Evolutionary conservation across 2,329 filamentous ascomycete genomes (phyloP).

Genomic region (Neocatenulostroma microsporum): DNA sequence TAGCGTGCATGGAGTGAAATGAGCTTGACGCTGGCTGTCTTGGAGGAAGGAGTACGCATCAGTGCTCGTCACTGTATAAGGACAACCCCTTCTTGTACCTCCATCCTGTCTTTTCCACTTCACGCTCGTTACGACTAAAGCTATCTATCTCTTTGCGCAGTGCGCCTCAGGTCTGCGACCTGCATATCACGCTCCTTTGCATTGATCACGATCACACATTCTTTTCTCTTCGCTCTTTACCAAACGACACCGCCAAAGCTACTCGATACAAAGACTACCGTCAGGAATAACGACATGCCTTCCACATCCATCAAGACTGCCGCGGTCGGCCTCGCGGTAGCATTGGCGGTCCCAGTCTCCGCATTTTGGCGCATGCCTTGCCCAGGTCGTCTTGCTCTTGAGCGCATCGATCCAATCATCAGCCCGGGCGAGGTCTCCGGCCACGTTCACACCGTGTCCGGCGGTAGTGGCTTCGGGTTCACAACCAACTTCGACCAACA

Average conservation of each 20-base stretch:
- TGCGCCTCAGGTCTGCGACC: conserved; percentile 10
- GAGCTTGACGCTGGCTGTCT: conserved; percentile 1
- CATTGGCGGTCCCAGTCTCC: conserved; percentile 41
- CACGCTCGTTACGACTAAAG: neutral
- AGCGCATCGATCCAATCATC: conserved; percentile 61
- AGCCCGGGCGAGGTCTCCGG: conserved; percentile 49
- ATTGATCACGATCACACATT: conserved; percentile 2
- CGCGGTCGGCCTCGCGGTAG: conserved; percentile 19
- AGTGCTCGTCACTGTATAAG: too few species aligned
- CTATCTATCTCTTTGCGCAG: conserved; percentile 4
- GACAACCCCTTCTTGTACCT: too few species aligned
- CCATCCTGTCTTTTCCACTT: too few species aligned
- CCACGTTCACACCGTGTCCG: conserved; percentile 65
- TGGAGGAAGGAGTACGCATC: too few species aligned
- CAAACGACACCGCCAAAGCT: neutral
- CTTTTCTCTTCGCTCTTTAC: too few species aligned
- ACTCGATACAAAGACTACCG: neutral
- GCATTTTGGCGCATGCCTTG: conserved; percentile 66
- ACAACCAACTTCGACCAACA: conserved; percentile 55
- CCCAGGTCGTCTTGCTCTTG: conserved; percentile 52
- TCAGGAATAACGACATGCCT: conserved; percentile 4
- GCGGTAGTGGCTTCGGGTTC: conserved; percentile 59
- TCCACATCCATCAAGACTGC: conserved; percentile 5
- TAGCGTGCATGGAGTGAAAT: conserved; percentile 5
- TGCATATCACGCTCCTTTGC: conserved; percentile 8